These are phyloP conservation scores for Xanthoconium stramineum DNA, from an alignment of 768 basidiomycete genomes.

Conservation along the genomic window DNA sequence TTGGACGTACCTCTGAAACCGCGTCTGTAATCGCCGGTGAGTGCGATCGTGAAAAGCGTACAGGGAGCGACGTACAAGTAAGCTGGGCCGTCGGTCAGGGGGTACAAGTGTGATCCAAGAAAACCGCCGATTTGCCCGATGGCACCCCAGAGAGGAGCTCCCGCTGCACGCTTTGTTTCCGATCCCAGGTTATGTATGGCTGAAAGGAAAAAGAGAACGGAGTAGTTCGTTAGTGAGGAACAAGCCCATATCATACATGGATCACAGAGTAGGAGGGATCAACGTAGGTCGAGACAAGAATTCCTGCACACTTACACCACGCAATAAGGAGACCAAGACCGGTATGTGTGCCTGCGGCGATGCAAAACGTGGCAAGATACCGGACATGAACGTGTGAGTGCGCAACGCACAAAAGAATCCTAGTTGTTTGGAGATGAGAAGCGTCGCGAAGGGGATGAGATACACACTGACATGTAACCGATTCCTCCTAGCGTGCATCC, in stretches of 20 bases:
- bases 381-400: slow-evolving; percentile 33
- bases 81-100: slow-evolving; percentile 37
- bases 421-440: slow-evolving; percentile 1
- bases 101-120: slow-evolving; percentile 41
- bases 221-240: too few species aligned
- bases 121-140: slow-evolving; percentile 44
- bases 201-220: slow-evolving; percentile 23
- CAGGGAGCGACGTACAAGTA: slow-evolving; percentile 32
- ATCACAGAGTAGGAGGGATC: too few species aligned
- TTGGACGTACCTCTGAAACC: slow-evolving; percentile 1
- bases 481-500: slow-evolving; percentile 34
- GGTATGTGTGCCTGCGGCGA: slow-evolving; percentile 45
- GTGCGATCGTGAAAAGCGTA: background rate
- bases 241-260: too few species aligned
- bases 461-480: slow-evolving; percentile 38
- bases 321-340: slow-evolving; percentile 45
- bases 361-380: slow-evolving; percentile 47
- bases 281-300: background rate
- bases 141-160: slow-evolving; percentile 39
- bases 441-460: too few species aligned
- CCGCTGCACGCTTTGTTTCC: slow-evolving; percentile 43
- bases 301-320: slow-evolving; percentile 39
- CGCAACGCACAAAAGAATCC: slow-evolving; percentile 34
- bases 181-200: slow-evolving; percentile 41
- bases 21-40: background rate